Conservation (phyloP, 2,329 filamentous ascomycete genomes). For the Emergomyces orientalis region DNA sequence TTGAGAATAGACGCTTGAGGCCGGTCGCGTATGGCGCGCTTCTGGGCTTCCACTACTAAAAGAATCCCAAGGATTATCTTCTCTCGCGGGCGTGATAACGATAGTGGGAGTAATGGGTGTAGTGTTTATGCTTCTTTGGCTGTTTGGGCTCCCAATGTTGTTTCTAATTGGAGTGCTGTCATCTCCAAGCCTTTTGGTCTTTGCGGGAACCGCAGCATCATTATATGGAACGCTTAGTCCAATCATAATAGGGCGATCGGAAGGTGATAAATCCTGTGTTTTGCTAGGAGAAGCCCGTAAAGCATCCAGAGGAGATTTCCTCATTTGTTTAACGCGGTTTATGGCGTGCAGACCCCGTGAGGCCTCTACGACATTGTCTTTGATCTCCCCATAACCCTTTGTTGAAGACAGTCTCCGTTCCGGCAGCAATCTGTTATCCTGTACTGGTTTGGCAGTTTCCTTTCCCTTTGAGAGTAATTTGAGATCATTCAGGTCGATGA, state of each 20-base stretch:
- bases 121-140: constrained; percentile 17
- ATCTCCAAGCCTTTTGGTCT: constrained; percentile 17
- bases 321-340: constrained; percentile 8
- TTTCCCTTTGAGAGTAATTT: constrained; percentile 28
- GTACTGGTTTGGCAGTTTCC: constrained; percentile 18
- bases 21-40: constrained; percentile 23
- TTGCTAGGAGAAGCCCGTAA: constrained; percentile 19
- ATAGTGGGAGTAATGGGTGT: constrained; percentile 39
- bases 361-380: constrained; percentile 13
- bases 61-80: constrained; percentile 30
- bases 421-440: constrained; percentile 19
- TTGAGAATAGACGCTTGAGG: constrained; percentile 39
- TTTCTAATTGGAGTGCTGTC: constrained; percentile 13
- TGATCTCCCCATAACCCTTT: constrained; percentile 18
- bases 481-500: constrained; percentile 33
- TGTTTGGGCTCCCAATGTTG: constrained; percentile 19
- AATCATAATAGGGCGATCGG: constrained; percentile 39
- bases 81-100: constrained; percentile 37
- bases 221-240: constrained; percentile 35
- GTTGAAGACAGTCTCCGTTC: constrained; percentile 15
- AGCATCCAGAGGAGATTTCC: constrained; percentile 5
- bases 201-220: constrained; percentile 8
- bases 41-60: constrained; percentile 18
- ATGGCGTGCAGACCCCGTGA: constrained; percentile 10
- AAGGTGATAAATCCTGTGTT: constrained; percentile 35